phyloP scores from a whole-genome alignment of 169 alveolate genomes.

The Plasmodium adleri region DNA sequence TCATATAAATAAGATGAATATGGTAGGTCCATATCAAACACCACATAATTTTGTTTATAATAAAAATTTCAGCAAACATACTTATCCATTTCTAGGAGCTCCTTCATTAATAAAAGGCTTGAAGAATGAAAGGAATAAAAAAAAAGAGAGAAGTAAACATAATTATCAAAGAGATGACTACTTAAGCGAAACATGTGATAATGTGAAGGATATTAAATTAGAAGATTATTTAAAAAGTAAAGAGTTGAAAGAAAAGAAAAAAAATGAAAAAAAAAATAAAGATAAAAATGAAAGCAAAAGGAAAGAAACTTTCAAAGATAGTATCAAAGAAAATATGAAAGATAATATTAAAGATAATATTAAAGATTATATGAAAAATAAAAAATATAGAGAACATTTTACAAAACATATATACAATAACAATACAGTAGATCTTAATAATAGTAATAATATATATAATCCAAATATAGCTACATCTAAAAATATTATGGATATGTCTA shows the following conservation, averaged over 20 bases:
- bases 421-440: slow-evolving; percentile 3
- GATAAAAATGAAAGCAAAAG: background rate
- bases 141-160: background rate
- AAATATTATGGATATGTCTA: background rate
- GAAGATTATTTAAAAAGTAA: background rate
- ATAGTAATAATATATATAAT: slow-evolving; percentile 2
- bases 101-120: background rate
- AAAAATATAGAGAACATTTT: background rate
- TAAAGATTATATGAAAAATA: background rate
- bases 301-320: background rate
- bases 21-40: background rate
- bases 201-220: background rate
- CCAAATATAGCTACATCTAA: background rate
- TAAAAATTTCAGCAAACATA: background rate
- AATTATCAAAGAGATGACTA: slow-evolving; percentile 14
- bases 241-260: slow-evolving; percentile 8
- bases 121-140: background rate
- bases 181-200: slow-evolving; percentile 25
- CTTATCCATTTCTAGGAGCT: background rate
- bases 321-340: background rate
- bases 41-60: background rate
- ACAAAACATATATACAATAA: background rate
- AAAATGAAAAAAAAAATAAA: background rate
- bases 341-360: background rate
- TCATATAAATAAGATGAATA: background rate